phyloP scores from a whole-genome alignment of 2,329 filamentous ascomycete genomes.

The Colletotrichum sp. region DNA sequence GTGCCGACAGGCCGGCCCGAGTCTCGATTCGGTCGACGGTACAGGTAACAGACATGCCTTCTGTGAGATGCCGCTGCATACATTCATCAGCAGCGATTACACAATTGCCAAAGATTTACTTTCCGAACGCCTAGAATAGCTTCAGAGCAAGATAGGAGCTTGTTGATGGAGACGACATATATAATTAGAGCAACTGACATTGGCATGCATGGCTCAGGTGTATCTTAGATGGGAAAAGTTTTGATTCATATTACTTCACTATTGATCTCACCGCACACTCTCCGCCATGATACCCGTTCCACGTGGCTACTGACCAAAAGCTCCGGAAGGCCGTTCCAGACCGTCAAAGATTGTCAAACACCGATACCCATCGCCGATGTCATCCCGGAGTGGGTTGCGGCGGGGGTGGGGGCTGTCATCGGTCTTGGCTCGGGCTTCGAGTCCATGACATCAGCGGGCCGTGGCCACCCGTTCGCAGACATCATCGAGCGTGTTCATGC shows the following conservation, averaged over 20 bases:
- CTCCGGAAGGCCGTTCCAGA: background rate
- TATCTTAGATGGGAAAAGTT: background rate
- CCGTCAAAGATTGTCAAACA: background rate
- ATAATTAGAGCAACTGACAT: background rate
- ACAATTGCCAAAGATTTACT: background rate
- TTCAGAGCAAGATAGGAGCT: background rate
- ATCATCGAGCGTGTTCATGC: background rate
- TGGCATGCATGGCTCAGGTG: background rate
- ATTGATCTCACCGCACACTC: background rate
- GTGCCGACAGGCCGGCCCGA: background rate
- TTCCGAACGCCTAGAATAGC: background rate
- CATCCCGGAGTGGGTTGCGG: background rate
- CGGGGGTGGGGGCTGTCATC: background rate
- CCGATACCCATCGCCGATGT: background rate
- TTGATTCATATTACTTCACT: background rate
- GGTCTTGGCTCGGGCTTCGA: background rate
- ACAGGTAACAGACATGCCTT: background rate
- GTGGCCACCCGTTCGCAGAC: background rate
- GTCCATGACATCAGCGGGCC: slow-evolving; percentile 4
- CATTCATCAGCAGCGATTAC: background rate
- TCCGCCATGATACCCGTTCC: background rate
- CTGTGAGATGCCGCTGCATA: no score
- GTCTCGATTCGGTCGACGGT: background rate
- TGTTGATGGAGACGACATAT: background rate
- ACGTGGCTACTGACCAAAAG: background rate